These are phyloP conservation scores for Cladophialophora psammophila DNA, from an alignment of 2,329 filamentous ascomycete species.

Conservation along the genomic window DNA sequence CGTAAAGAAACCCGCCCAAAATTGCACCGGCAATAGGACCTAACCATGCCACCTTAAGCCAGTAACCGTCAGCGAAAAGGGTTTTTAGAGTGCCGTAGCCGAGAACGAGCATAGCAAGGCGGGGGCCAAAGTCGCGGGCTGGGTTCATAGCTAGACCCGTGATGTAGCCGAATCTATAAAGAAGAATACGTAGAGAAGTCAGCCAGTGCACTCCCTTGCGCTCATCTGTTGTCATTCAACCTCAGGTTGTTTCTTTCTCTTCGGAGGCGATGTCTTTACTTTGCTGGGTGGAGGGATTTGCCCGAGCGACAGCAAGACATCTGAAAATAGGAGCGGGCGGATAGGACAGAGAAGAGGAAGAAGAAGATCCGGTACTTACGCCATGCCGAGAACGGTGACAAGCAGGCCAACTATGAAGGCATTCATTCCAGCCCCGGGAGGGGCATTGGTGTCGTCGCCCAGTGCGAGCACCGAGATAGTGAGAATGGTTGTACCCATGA, in stretches of 20 bases:
- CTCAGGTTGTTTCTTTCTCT: background rate
- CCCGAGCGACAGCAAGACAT: background rate
- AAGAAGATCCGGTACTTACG: conserved; percentile 15
- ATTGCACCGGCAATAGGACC: conserved; percentile 51
- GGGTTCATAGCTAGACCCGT: conserved; percentile 60
- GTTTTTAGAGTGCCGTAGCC: conserved; percentile 52
- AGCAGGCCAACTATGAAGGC: conserved; percentile 59
- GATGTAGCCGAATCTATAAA: conserved; percentile 51
- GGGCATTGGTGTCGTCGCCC: conserved; percentile 57
- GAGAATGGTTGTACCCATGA: conserved; percentile 53
- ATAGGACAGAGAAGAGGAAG: background rate
- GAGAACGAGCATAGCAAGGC: conserved; percentile 54
- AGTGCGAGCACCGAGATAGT: conserved; percentile 54
- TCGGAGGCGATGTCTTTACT: background rate
- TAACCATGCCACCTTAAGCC: conserved; percentile 53
- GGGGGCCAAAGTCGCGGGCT: conserved; percentile 59
- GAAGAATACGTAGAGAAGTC: background rate
- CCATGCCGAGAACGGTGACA: conserved; percentile 45
- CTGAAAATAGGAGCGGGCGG: background rate
- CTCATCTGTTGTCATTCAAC: background rate
- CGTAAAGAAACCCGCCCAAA: conserved; percentile 59
- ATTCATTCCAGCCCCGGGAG: conserved; percentile 60
- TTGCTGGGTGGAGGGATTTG: background rate
- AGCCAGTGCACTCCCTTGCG: background rate
- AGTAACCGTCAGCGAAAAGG: conserved; percentile 56